phyloP scores from a whole-genome alignment of 2,329 filamentous ascomycete species.

The Xylaria sp. region DNA sequence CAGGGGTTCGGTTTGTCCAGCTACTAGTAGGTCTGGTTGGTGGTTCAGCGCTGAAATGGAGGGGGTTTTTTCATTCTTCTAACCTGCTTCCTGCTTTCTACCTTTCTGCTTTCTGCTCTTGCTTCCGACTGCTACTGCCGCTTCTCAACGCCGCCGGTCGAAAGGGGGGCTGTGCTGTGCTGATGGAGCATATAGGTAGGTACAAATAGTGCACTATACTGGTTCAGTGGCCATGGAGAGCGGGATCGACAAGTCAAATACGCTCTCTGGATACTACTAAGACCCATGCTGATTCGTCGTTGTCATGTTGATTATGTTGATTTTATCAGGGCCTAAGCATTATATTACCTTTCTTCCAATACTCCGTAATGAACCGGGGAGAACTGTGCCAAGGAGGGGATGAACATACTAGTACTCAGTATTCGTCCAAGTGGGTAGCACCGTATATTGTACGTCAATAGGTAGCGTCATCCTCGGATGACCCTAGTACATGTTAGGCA shows the following conservation, averaged over 20 bases:
- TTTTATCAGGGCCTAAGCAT: constrained; percentile 6
- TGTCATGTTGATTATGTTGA: neutral
- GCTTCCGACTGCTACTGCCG: neutral
- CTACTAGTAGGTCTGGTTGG: neutral
- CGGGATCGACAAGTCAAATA: constrained; percentile 34
- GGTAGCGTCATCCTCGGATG: neutral
- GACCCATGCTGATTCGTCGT: constrained; percentile 7
- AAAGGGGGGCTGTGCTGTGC: constrained; percentile 27
- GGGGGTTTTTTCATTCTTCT: constrained; percentile 5
- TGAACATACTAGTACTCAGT: neutral
- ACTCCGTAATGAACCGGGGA: neutral
- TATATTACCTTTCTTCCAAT: constrained; percentile 14
- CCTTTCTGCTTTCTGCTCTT: neutral
- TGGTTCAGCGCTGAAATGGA: neutral
- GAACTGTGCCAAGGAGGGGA: neutral
- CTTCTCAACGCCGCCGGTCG: constrained; percentile 1
- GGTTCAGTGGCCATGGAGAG: constrained; percentile 8
- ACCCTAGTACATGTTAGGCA: neutral
- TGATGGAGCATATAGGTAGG: constrained; percentile 8
- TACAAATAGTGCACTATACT: neutral
- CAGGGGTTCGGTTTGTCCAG: constrained; percentile 12
- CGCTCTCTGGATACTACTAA: neutral
- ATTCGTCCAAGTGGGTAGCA: neutral
- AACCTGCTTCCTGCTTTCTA: constrained; percentile 6
- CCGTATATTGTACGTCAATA: neutral